Evolutionary conservation across 2,329 filamentous ascomycete species (phyloP).

Genomic region (Colletotrichum sp.): DNA sequence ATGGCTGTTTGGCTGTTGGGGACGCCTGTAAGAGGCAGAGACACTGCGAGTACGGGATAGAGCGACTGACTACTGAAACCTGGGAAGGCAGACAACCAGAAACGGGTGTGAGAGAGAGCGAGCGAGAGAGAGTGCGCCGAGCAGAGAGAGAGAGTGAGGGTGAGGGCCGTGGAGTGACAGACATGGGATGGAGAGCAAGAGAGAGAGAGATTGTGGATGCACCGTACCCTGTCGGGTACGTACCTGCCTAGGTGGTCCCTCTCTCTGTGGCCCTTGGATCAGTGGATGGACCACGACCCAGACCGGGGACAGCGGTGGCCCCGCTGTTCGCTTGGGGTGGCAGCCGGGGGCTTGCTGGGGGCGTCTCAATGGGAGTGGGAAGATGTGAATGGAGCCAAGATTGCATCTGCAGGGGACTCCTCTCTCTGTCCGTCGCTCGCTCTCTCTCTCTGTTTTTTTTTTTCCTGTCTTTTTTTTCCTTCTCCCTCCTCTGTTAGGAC

Average conservation of each 20-base stretch:
- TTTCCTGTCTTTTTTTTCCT: background rate
- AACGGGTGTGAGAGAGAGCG: background rate
- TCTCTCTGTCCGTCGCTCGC: too few relatives aligned
- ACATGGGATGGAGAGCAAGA: constrained; percentile 4
- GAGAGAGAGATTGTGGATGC: constrained; percentile 13
- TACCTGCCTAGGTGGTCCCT: background rate
- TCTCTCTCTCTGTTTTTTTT: background rate
- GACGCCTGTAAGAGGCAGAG: background rate
- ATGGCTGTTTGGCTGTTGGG: background rate
- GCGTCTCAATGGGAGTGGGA: constrained; percentile 11
- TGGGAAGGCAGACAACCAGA: background rate
- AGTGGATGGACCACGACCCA: background rate
- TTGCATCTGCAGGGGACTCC: background rate
- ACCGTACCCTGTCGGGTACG: background rate
- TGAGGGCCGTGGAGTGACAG: constrained; percentile 16
- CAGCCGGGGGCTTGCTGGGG: background rate
- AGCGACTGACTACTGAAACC: background rate
- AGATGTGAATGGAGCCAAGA: constrained; percentile 16
- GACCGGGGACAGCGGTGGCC: constrained; percentile 9
- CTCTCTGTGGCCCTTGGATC: background rate
- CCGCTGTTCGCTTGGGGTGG: background rate
- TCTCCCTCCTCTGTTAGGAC: background rate
- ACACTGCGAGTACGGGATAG: constrained; percentile 5
- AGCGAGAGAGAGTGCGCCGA: background rate
- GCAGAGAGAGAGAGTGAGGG: background rate